phyloP scores from a whole-genome alignment of 805 yeast species.

The Saccharomycopsis sp. region DNA sequence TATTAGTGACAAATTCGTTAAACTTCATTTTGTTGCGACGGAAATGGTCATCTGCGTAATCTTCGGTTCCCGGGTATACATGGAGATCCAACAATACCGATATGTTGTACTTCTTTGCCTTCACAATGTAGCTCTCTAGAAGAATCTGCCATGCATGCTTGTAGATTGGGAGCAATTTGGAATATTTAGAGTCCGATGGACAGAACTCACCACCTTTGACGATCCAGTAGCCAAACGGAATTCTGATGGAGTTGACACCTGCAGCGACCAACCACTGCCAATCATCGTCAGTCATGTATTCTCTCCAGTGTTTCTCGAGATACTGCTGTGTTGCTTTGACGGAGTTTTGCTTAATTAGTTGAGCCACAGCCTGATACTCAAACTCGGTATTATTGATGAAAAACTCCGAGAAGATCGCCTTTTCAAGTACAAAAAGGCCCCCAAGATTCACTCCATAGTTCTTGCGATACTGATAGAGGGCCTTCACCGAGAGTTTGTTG shows the following conservation, averaged over 20 bases:
- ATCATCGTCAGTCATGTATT: conserved; percentile 57
- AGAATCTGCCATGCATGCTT: conserved; percentile 61
- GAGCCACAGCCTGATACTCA: conserved; percentile 66
- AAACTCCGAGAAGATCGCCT: conserved; percentile 61
- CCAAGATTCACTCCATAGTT: conserved; percentile 86
- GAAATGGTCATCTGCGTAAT: conserved; percentile 76
- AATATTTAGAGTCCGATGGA: conserved; percentile 55
- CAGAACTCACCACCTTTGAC: conserved; percentile 52
- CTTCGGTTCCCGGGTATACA: conserved; percentile 79
- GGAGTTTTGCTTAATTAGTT: conserved; percentile 43
- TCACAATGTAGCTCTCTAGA: conserved; percentile 42
- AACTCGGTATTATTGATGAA: conserved; percentile 51
- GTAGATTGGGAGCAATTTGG: conserved; percentile 48
- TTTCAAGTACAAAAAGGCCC: conserved; percentile 68
- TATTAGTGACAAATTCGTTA: conserved; percentile 54
- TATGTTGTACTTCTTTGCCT: conserved; percentile 55
- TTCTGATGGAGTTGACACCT: conserved; percentile 71
- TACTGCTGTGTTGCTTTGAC: conserved; percentile 43
- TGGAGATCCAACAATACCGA: conserved; percentile 79
- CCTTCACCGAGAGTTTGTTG: conserved; percentile 23
- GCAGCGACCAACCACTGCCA: conserved; percentile 63
- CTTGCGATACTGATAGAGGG: conserved; percentile 48
- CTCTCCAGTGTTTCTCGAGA: conserved; percentile 59
- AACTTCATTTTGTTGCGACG: conserved; percentile 53
- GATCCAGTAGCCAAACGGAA: conserved; percentile 90